A percentile compares a stretch with the other conserved stretches of the same genome.
Conservation (phyloP, 192 early-diverging fungal species). For the Rhizoclosmatium sp. region DNA sequence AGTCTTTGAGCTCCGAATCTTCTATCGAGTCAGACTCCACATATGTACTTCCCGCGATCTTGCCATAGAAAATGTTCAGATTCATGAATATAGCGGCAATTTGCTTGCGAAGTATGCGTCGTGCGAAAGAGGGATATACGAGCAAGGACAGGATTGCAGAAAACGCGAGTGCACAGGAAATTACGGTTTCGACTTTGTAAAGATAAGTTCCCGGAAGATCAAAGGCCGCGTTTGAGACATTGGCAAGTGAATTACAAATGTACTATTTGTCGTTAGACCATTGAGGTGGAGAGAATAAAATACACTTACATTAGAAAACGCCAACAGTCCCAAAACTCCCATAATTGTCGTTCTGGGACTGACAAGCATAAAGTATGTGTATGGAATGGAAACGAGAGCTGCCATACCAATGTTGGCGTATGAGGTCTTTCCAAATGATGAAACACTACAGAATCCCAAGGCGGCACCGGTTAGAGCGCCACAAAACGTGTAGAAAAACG, state of each 20-base stretch:
- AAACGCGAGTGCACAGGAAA: slow-evolving; percentile 18
- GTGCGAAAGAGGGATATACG: slow-evolving; percentile 31
- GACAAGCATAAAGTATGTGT: slow-evolving; percentile 25
- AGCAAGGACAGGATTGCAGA: slow-evolving; percentile 24
- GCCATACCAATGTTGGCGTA: background rate
- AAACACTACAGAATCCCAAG: background rate
- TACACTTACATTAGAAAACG: slow-evolving; percentile 29
- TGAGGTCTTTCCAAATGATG: background rate
- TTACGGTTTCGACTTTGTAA: slow-evolving; percentile 12
- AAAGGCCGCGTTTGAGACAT: slow-evolving; percentile 21
- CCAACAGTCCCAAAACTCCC: slow-evolving; percentile 25
- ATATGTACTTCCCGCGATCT: slow-evolving; percentile 11
- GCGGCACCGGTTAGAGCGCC: background rate
- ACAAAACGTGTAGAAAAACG: background rate
- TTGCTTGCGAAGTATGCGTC: slow-evolving; percentile 17
- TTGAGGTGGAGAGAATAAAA: background rate
- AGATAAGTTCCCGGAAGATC: slow-evolving; percentile 21
- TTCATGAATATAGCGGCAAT: slow-evolving; percentile 9
- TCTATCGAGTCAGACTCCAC: background rate
- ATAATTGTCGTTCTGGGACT: slow-evolving; percentile 1
- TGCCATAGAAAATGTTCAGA: slow-evolving; percentile 20
- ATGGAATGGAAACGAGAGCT: slow-evolving; percentile 15
- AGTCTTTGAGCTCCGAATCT: slow-evolving; percentile 7
- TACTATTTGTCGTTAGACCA: background rate
- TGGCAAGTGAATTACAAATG: slow-evolving; percentile 29